Base-by-base conservation (phyloP, 108 stramenopile species). In the Cylindrotheca fusiformis region DNA sequence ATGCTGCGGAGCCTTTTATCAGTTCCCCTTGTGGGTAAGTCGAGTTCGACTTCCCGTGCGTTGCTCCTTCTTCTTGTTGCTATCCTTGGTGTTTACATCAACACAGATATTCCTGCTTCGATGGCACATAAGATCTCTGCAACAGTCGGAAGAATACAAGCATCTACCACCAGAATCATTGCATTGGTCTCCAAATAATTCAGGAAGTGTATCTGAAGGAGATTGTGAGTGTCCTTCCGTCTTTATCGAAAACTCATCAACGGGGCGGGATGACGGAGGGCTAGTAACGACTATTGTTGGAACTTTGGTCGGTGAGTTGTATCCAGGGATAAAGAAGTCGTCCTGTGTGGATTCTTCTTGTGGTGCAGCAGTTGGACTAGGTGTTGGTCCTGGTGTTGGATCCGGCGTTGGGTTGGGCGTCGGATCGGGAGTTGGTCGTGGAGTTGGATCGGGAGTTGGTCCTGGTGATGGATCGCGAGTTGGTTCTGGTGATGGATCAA, bases 161-260 rank as follows among this genome's bases (percentile, higher is more conserved):
- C 36, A 41, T 41, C 10, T 41, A 14, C 36, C 36, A 6, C 14
- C 10, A 14, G 14, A 6, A 6, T 41, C 10, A 14, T 14, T 41
- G 14, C 36, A 41, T 41, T 41, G 36, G 6, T 14, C 36, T 10
- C 36, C 36, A 41, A 41, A 41, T 14, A 41, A 41, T 10, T 41
- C 14, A 14, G 36, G 10, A 41, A 41, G 6, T 6, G 36, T 14
- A 14, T 41, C 29, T 19, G 65, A 20, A 1, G 60, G 8, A n/a
- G 58, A 14, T 8, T 52, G 18, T 1, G 58, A 32, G 30, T 60
- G 24, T 52, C 53, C 44, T 47, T 41, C 18, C 23, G 63, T 48
- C 26, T 55, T 4, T 2, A 47, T 57, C 0, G 31, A 31, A 1
- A 17, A 25, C 22, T 3, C 24, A 21, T 24, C 17, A 22, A 2